Conservation (phyloP, 2,329 filamentous ascomycete species). For the Penicillium brevicompactum region DNA sequence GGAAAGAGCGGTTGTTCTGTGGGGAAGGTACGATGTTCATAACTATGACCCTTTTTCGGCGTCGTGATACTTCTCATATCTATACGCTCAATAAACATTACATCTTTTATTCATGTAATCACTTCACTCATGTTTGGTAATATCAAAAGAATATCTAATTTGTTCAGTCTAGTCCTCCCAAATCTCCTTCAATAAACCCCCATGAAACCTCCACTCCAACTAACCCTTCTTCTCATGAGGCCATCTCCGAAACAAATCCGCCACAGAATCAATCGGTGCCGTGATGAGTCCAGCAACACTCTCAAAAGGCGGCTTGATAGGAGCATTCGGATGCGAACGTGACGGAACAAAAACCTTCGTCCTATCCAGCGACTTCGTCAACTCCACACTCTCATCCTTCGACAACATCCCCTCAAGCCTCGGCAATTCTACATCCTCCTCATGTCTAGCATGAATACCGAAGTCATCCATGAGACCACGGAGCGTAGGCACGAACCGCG, state of each 20-base stretch:
- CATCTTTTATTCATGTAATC: too few relatives aligned
- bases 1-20: too few relatives aligned
- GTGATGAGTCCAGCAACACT: slow-evolving; percentile 56
- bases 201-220: too few relatives aligned
- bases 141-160: too few relatives aligned
- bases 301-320: slow-evolving; percentile 59
- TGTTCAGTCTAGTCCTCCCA: too few relatives aligned
- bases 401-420: slow-evolving; percentile 49
- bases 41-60: too few relatives aligned
- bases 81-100: too few relatives aligned
- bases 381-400: slow-evolving; percentile 34
- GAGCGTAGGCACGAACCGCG: slow-evolving; percentile 49
- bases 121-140: too few relatives aligned
- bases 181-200: too few relatives aligned
- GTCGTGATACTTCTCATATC: too few relatives aligned
- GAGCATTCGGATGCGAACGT: slow-evolving; percentile 53
- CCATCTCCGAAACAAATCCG: slow-evolving; percentile 60
- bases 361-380: slow-evolving; percentile 50
- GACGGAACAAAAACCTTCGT: slow-evolving; percentile 59
- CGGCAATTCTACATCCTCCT: slow-evolving; percentile 54
- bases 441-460: slow-evolving; percentile 51
- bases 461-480: slow-evolving; percentile 48
- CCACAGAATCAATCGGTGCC: slow-evolving; percentile 59
- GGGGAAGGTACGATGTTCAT: too few relatives aligned
- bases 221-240: slow-evolving; percentile 31